These are phyloP conservation scores for Capsella rubella DNA, from an alignment of 441 rosid species.

Conservation along the genomic window DNA sequence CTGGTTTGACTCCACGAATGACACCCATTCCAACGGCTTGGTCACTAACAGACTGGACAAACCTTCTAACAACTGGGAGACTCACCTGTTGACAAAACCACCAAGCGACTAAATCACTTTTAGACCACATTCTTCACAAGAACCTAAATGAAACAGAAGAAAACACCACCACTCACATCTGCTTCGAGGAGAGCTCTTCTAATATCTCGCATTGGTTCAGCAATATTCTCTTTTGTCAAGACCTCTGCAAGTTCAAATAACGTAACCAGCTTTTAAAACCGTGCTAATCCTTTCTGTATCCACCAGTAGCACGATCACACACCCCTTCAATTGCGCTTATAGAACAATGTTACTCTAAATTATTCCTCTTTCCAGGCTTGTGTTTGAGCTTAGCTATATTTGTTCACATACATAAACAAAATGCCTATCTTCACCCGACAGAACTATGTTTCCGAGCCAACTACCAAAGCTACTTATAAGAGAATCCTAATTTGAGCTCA, in stretches of 20 bases:
- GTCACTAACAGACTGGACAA: conserved; percentile 89
- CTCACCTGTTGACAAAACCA: conserved; percentile 69
- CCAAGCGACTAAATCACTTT: conserved; percentile 27
- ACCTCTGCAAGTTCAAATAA: conserved; percentile 64
- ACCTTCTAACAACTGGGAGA: conserved; percentile 97
- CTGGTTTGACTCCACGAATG: conserved; percentile 92
- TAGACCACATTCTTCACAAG: background rate
- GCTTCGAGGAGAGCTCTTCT: conserved; percentile 99
- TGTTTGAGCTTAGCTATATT: background rate
- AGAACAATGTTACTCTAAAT: background rate
- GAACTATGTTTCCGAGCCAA: background rate
- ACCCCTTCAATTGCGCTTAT: background rate
- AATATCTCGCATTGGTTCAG: conserved; percentile 96
- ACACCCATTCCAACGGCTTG: conserved; percentile 91
- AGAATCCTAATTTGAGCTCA: background rate
- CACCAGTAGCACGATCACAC: conserved; percentile 2
- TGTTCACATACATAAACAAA: conserved; percentile 2
- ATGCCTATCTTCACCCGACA: conserved; percentile 2
- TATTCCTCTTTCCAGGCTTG: background rate
- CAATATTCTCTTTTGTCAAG: conserved; percentile 91
- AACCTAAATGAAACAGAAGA: background rate
- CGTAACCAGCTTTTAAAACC: background rate
- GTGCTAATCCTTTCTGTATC: conserved; percentile 8
- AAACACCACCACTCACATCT: conserved; percentile 69
- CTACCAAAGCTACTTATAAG: conserved; percentile 3